Evolutionary conservation across 1,284 basidiomycete species (phyloP), one percentile per base, ranked within the genome.

Genomic region (Ganoderma lucidum): DNA sequence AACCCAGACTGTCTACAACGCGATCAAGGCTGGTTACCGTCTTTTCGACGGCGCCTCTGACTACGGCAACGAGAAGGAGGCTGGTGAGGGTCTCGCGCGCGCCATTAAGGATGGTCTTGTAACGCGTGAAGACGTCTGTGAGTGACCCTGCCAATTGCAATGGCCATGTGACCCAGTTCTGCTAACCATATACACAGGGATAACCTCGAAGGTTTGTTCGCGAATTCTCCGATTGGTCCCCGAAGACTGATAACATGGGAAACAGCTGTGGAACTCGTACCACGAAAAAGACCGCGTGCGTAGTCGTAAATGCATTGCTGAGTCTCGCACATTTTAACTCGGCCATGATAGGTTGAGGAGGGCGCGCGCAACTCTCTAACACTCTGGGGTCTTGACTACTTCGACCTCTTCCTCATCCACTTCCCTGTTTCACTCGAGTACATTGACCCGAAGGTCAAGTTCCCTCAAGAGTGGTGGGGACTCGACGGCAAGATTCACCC

Each of bases 41-140:
- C 93, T 96, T 75, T 86, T 97, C 70, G 95, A 96, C 75, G 90
- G 90, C 72, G 95, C 94, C 30, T 85, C 88, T 73, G 92, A 94
- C 79, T 95, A 95, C 77, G 89, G 90, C 15, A 97, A 97, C 80
- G 95, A 97, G 82, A 93, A 90, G 77, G 93, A 96, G 80, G 95
- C 95, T 32, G 96, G 94, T 3, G 84, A 87, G 74, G 91, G 91
- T 70, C 85, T 93, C 66, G 84, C 83, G 59, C 86, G 92, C 65
- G 96, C 95, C 51, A 90, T 97, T 79, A 82, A 84, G 51, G 91
- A 93, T 12, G 92, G 91, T 44, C 78, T 93, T 51, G 90, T 93
- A 64, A 93, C 90, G 78, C 86, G 92, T 58, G 90, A 92, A 78
- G 92, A 93, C 23, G 84, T 96, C 56, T 95, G 93, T 89, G 83